A percentile compares a stretch with the other conserved stretches of the same genome.
Conservation (phyloP, 345 rosid species). For the Durio zibethinus region DNA sequence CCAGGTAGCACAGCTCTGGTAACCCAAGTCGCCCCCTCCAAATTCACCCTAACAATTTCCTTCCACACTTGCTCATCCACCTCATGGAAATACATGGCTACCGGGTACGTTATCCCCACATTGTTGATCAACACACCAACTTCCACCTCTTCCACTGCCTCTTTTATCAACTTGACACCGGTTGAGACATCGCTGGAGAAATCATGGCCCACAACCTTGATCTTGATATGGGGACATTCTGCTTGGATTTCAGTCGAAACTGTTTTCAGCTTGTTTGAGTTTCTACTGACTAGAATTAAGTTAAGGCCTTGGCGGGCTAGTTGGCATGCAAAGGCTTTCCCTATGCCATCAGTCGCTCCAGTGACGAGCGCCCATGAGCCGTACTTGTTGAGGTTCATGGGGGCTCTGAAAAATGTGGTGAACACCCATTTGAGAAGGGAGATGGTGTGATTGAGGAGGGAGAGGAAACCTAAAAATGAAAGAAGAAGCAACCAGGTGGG, state of each 20-base stretch:
- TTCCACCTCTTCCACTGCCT: slow-evolving; percentile 46
- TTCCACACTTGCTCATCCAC: slow-evolving; percentile 66
- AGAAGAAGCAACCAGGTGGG: slow-evolving; percentile 33
- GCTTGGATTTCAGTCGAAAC: slow-evolving; percentile 42
- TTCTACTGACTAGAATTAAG: slow-evolving; percentile 66
- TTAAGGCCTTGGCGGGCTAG: slow-evolving; percentile 63
- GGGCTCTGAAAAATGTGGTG: slow-evolving; percentile 38
- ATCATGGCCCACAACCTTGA: slow-evolving; percentile 50
- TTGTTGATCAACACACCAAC: slow-evolving; percentile 80
- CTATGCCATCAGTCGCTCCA: slow-evolving; percentile 87
- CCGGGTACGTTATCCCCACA: slow-evolving; percentile 77
- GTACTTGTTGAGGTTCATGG: slow-evolving; percentile 47
- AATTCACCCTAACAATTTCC: slow-evolving; percentile 60
- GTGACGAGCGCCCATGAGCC: slow-evolving; percentile 92
- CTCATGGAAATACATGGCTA: slow-evolving; percentile 77
- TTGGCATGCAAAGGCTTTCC: slow-evolving; percentile 64
- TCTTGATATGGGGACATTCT: slow-evolving; percentile 33
- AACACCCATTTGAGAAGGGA: slow-evolving; percentile 48
- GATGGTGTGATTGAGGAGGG: slow-evolving; percentile 34
- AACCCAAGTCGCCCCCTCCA: slow-evolving; percentile 58
- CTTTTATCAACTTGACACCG: slow-evolving; percentile 34
- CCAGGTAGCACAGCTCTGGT: slow-evolving; percentile 53
- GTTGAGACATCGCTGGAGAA: slow-evolving; percentile 31
- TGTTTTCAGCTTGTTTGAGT: slow-evolving; percentile 40
- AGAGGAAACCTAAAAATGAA: slow-evolving; percentile 41